phyloP scores from a whole-genome alignment of 352 stramenopile genomes.

The Globisporangium nodosum region DNA sequence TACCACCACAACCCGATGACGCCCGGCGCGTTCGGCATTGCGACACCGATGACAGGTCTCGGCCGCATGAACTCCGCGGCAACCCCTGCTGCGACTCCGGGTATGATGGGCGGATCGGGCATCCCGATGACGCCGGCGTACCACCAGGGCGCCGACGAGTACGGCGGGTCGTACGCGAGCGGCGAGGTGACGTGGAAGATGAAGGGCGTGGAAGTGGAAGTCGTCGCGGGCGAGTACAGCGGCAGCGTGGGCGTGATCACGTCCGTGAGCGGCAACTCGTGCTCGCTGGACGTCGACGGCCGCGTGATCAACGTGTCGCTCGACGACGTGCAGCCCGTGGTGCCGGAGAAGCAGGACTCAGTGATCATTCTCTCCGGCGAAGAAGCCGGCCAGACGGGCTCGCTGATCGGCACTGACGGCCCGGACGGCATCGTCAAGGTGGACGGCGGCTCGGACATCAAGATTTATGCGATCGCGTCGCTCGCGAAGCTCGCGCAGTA shows the following conservation, averaged over 20 bases:
- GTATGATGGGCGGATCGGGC: conserved; percentile 57
- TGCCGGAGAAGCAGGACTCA: conserved; percentile 84
- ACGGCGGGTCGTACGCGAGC: conserved; percentile 23
- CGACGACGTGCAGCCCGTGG: conserved; percentile 65
- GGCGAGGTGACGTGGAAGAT: conserved; percentile 86
- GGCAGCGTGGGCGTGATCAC: conserved; percentile 73
- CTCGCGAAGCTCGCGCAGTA: conserved; percentile 83
- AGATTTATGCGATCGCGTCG: conserved; percentile 81
- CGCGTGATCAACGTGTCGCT: conserved; percentile 60
- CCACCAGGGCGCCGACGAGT: conserved; percentile 38
- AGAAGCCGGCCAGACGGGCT: conserved; percentile 79
- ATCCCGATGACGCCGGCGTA: conserved; percentile 78
- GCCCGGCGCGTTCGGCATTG: conserved; percentile 68
- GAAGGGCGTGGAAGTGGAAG: conserved; percentile 82
- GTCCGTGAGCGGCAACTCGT: conserved; percentile 62
- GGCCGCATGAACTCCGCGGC: conserved; percentile 61
- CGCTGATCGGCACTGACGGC: conserved; percentile 81
- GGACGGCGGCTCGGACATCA: conserved; percentile 84
- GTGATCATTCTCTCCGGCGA: conserved; percentile 85
- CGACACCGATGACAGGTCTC: conserved; percentile 52
- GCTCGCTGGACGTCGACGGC: conserved; percentile 76
- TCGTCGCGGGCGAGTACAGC: conserved; percentile 57
- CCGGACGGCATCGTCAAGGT: conserved; percentile 88
- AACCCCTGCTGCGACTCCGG: conserved; percentile 65
- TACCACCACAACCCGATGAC: conserved; percentile 88